Evolutionary conservation across 2,329 filamentous ascomycete genomes (phyloP).

Genomic region (Nannizziopsis arthrosporioides): DNA sequence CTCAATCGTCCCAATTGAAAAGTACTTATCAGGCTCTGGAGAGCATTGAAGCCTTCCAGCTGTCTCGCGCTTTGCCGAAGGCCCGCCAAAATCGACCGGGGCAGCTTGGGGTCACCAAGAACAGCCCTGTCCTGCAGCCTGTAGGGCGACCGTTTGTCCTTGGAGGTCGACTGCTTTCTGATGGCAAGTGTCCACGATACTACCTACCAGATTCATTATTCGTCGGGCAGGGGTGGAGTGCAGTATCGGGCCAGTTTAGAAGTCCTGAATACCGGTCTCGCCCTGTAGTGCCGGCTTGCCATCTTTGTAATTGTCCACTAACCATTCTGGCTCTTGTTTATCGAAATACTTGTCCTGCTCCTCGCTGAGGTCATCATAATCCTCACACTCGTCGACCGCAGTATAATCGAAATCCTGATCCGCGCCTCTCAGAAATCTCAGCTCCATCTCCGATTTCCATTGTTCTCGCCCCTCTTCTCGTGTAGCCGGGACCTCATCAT

Average conservation of each 20-base stretch:
- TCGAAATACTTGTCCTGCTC: slow-evolving; percentile 70
- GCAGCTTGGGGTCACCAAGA: too few relatives aligned
- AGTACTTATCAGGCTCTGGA: too few relatives aligned
- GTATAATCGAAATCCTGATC: slow-evolving; percentile 72
- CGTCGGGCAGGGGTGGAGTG: too few relatives aligned
- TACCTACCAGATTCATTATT: not conserved
- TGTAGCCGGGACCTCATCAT: slow-evolving; percentile 45
- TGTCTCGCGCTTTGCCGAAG: too few relatives aligned
- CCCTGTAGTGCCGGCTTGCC: slow-evolving; percentile 31
- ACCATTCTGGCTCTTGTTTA: slow-evolving; percentile 60
- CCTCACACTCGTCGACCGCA: slow-evolving; percentile 58
- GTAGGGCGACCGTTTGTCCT: not conserved
- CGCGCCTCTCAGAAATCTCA: slow-evolving; percentile 61
- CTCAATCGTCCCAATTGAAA: too few relatives aligned
- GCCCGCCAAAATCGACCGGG: too few relatives aligned
- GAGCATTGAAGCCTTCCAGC: too few relatives aligned
- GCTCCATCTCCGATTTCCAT: slow-evolving; percentile 61
- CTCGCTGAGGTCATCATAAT: slow-evolving; percentile 54
- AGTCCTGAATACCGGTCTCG: slow-evolving; percentile 63
- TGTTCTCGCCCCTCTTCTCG: slow-evolving; percentile 55
- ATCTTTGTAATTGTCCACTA: slow-evolving; percentile 36
- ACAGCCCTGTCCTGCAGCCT: too few relatives aligned
- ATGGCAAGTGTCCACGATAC: not conserved
- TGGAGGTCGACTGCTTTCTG: not conserved
- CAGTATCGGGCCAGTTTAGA: slow-evolving; percentile 34